Conservation (phyloP, 352 stramenopile species). For the Pythium coloratum region DNA sequence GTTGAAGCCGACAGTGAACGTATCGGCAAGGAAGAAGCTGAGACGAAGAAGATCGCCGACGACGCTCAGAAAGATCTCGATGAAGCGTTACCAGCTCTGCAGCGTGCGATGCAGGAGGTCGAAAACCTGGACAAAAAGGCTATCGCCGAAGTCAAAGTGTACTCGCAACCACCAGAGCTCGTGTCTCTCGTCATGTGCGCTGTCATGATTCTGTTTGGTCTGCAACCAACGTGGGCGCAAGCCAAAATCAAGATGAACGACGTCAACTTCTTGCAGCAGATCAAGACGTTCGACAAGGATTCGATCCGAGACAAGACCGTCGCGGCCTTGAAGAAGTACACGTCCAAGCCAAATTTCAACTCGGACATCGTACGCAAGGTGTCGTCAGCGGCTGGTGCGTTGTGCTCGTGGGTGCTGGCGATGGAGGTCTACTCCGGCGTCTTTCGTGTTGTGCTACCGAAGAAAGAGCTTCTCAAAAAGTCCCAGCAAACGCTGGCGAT, state of each 20-base stretch:
- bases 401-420: conserved; percentile 92
- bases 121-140: conserved; percentile 95
- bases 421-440: conserved; percentile 92
- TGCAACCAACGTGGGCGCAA: conserved; percentile 91
- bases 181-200: conserved; percentile 94
- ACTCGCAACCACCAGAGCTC: conserved; percentile 89
- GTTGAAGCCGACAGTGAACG: conserved; percentile 93
- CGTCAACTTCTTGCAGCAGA: conserved; percentile 91
- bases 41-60: conserved; percentile 94
- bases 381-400: conserved; percentile 81
- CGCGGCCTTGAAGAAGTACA: conserved; percentile 95
- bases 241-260: conserved; percentile 95
- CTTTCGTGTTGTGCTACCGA: conserved; percentile 87
- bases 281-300: conserved; percentile 97
- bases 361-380: conserved; percentile 90
- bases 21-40: conserved; percentile 89
- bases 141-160: conserved; percentile 96
- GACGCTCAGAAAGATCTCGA: conserved; percentile 95
- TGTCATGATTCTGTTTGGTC: conserved; percentile 96
- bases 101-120: conserved; percentile 92
- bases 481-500: conserved; percentile 83
- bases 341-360: conserved; percentile 80
- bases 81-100: conserved; percentile 91
- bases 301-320: conserved; percentile 93
- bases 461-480: conserved; percentile 87